Conservation (phyloP, 257 asterid genomes). For the Lycium barbarum region DNA sequence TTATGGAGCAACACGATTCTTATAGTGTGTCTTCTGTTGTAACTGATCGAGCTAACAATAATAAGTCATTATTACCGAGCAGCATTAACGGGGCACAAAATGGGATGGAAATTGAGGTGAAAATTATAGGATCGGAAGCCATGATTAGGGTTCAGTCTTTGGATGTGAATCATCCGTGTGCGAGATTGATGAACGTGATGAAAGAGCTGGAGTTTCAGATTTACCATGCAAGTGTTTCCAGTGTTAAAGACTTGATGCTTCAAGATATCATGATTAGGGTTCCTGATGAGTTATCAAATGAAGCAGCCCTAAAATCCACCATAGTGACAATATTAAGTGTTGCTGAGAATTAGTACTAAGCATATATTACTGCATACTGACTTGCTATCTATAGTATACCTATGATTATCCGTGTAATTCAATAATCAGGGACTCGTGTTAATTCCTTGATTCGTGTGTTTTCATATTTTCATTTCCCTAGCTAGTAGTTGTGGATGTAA, state of each 20-base stretch:
- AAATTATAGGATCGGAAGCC: constrained; percentile 47
- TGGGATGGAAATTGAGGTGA: constrained; percentile 37
- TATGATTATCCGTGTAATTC: no score
- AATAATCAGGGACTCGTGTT: neutral
- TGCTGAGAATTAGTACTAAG: neutral
- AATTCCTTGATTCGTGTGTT: neutral
- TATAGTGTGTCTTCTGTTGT: constrained; percentile 29
- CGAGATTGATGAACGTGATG: constrained; percentile 44
- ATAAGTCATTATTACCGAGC: neutral
- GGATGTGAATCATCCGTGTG: constrained; percentile 42
- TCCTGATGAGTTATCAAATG: constrained; percentile 39
- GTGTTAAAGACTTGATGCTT: constrained; percentile 41
- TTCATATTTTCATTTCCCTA: no score
- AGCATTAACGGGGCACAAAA: neutral
- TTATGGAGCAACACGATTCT: constrained; percentile 29
- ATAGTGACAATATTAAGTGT: constrained; percentile 32
- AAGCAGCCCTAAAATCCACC: constrained; percentile 45
- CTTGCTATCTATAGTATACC: no score
- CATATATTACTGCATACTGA: no score
- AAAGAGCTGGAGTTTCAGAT: constrained; percentile 40
- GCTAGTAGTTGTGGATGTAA: no score
- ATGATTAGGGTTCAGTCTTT: constrained; percentile 39
- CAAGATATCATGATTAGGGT: constrained; percentile 51
- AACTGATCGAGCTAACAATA: neutral
- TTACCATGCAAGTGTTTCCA: constrained; percentile 41